Percentiles rank a stretch among this genome's conserved stretches.
These are phyloP conservation scores for Amaranthus palmeri DNA, from an alignment of 148 eudicot species.

Conservation along the genomic window DNA sequence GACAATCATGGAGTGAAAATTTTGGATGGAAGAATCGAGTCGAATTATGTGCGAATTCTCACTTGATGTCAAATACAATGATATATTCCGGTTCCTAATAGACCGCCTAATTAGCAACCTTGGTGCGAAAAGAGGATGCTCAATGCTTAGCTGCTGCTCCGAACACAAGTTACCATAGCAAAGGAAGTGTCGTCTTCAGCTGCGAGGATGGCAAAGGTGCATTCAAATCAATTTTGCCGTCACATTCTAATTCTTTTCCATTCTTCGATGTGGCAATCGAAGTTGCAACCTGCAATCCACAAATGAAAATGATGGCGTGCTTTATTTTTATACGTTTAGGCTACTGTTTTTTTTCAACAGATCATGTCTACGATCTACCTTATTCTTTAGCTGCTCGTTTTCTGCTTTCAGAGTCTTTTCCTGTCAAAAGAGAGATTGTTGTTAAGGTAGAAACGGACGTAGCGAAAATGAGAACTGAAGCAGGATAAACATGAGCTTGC, in stretches of 20 bases:
- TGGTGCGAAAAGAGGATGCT: not conserved
- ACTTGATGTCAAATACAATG: not conserved
- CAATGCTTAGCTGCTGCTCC: constrained; percentile 7
- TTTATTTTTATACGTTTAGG: not conserved
- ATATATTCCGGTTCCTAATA: not conserved
- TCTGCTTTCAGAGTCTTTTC: constrained; percentile 21
- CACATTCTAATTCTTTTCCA: not conserved
- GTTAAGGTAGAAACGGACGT: not conserved
- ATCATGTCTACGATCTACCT: constrained; percentile 14
- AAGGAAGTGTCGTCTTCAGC: constrained; percentile 21
- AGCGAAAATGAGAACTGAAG: not conserved
- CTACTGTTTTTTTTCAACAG: not conserved
- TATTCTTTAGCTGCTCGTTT: constrained; percentile 24
- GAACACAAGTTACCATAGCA: constrained; percentile 12
- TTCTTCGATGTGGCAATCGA: not conserved
- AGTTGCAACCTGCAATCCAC: constrained; percentile 16
- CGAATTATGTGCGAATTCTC: not conserved
- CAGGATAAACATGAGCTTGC: not conserved
- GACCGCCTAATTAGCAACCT: not conserved
- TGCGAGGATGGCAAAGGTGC: not conserved
- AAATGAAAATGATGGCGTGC: not conserved
- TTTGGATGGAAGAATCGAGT: not conserved
- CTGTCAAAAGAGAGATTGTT: constrained; percentile 6
- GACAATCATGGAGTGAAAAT: not conserved
- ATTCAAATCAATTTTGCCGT: not conserved